Percentiles rank a stretch among this genome's conserved stretches.
These are phyloP conservation scores for Hericium erinaceus DNA, from an alignment of 768 basidiomycete species.

Conservation along the genomic window DNA sequence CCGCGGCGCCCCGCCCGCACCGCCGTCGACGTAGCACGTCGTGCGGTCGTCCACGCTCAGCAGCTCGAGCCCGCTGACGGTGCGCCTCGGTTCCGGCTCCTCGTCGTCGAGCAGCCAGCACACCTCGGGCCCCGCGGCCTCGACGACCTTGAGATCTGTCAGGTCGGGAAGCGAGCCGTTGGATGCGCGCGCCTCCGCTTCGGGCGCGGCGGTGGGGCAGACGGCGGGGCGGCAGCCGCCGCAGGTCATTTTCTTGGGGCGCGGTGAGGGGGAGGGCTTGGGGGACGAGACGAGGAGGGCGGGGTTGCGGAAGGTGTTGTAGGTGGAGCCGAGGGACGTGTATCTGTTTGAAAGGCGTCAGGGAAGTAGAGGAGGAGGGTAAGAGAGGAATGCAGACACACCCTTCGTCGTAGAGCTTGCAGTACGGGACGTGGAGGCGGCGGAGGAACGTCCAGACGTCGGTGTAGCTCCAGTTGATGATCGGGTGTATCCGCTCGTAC, in stretches of 20 bases:
- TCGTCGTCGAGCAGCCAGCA: neutral
- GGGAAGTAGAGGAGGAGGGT: neutral
- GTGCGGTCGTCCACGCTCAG: neutral
- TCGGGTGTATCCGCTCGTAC: constrained; percentile 88
- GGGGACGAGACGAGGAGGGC: constrained; percentile 40
- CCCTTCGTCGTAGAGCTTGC: constrained; percentile 86
- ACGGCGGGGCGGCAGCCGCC: neutral
- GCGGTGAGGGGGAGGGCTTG: constrained; percentile 13
- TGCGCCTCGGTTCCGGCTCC: too few relatives aligned
- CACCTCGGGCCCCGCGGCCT: neutral
- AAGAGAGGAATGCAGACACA: constrained; percentile 24
- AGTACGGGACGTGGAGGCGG: constrained; percentile 72
- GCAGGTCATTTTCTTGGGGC: neutral
- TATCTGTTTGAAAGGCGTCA: constrained; percentile 46
- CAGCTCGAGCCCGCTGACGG: neutral
- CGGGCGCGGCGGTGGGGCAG: neutral
- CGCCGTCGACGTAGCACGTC: neutral
- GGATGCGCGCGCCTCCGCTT: neutral
- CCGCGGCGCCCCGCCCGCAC: constrained; percentile 12
- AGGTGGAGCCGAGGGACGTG: constrained; percentile 92
- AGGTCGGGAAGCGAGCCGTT: constrained; percentile 3
- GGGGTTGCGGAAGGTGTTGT: constrained; percentile 91
- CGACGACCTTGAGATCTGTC: neutral
- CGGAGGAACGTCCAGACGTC: constrained; percentile 87
- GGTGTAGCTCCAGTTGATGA: constrained; percentile 89